phyloP scores from a whole-genome alignment of 2,329 filamentous ascomycete genomes.

The Colletotrichum euphorbiae region DNA sequence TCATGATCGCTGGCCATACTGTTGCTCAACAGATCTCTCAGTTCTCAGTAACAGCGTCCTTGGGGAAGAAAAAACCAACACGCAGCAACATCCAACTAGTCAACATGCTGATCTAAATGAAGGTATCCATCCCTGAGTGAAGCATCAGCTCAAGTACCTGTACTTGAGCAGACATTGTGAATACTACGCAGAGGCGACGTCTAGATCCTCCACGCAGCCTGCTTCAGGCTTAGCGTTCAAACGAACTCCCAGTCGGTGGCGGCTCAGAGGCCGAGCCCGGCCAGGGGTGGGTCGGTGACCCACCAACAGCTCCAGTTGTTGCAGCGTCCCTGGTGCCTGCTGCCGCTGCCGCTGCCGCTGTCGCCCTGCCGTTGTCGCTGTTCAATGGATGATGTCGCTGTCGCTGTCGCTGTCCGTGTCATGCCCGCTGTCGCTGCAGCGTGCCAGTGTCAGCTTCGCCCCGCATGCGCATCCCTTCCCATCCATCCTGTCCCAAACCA shows the following conservation, averaged over 20 bases:
- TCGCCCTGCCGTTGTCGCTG: slow-evolving; percentile 9
- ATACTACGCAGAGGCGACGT: not conserved
- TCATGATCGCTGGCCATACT: too few species aligned
- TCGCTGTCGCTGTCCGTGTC: slow-evolving; percentile 11
- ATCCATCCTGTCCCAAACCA: slow-evolving; percentile 28
- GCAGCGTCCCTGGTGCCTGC: slow-evolving; percentile 26
- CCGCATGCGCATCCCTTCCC: slow-evolving; percentile 16
- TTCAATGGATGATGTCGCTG: not conserved
- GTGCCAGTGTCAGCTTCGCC: slow-evolving; percentile 11
- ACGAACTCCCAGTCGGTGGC: slow-evolving; percentile 1
- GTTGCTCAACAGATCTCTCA: too few species aligned
- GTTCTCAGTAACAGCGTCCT: too few species aligned
- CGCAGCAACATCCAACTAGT: too few species aligned
- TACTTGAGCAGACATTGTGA: not conserved
- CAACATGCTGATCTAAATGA: not conserved
- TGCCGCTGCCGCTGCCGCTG: slow-evolving; percentile 25
- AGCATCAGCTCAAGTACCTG: not conserved
- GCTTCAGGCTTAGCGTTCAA: slow-evolving; percentile 12
- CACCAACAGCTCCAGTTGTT: not conserved
- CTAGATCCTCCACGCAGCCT: slow-evolving; percentile 1
- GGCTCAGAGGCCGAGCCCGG: slow-evolving; percentile 17
- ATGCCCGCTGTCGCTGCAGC: slow-evolving; percentile 12
- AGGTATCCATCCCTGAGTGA: not conserved
- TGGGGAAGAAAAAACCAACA: too few species aligned
- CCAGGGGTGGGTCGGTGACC: not conserved